Base-by-base conservation (phyloP, 1,284 basidiomycete genomes). In the Ganoderma lucidum region DNA sequence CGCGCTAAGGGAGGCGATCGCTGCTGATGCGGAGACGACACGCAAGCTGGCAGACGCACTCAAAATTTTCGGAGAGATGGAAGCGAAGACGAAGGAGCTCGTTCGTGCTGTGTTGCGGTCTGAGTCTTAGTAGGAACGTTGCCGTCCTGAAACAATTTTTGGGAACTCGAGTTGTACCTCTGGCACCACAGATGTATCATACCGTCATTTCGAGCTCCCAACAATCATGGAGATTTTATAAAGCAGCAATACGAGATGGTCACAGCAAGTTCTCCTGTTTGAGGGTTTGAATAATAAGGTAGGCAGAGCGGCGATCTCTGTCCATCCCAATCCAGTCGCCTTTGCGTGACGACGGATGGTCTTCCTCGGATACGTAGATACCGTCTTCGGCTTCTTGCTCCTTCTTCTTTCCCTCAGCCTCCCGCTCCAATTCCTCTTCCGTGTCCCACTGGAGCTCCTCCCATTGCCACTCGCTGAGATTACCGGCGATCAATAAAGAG, bases 361-460 rank as follows among this genome's bases (percentile, higher is more conserved):
- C 88, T 23, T 88, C 87, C 56, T 89, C 85, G 0, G 80, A 82
- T 14, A 83, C 85, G 77, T 87, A 91, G 6, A 90, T 80, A 62
- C 87, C 85, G 44, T 89, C 85, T 0, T 74, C 74, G 17, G 48
- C 23, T 12, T 70, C 71, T 64, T 76, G 75, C 32, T 71, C 70
- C 65, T 78, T 73, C 65, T 78, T 74, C 41, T 73, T 66, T 65
- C 79, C 62, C 37, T 69, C 63, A 8, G 44, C 66, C 66, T 74
- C 76, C 62, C 73, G 74, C 53, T 77, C 65, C 69, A 77, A 82
- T 68, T 86, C 85, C 55, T 87, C 87, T 70, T 90, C 88, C 74
- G 91, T 90, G n/a, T 92, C 88, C 87, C 89, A 93, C 32, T 93
- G 82, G 2, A 92, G 88, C 72, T 94, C 93, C 65, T 91, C 89